Base-by-base conservation (phyloP, 2,329 filamentous ascomycete genomes). In the Botryotinia calthae region DNA sequence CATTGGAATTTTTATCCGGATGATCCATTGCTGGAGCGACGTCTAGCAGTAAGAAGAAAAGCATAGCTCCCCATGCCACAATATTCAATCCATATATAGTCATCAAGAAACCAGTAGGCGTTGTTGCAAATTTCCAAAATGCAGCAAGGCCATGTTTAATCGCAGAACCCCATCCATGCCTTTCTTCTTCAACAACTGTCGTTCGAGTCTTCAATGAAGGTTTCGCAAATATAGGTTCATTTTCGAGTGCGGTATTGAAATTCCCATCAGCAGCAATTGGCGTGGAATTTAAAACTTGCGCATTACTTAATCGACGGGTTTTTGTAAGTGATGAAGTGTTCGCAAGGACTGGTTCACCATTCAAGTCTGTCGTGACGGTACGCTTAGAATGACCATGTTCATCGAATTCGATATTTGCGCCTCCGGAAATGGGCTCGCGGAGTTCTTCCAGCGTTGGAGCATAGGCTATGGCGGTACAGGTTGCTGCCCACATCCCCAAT, bases 61-160 rank as follows among this genome's bases (percentile, higher is more conserved):
- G 86, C 93, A 97, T 97, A 70, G 91, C 93, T 64, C 93, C 93
- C 93, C 93, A 97, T 0, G 91, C 94, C 10, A 97, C 88, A 25
- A 97, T 88, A 75, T 95, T 94, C 72, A 95, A 86, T 16, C 90
- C 89, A 82, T 97, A 97, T 18, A 97, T 81, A 1, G 90, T 92
- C 67, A 95, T 88, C 71, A 93, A 83, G 80, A 95, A 93, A 3
- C 94, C 93, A 67, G 91, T 82, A 0, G 91, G 91, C 0, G 93
- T 96, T 44, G 87, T 83, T 77, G 91, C 87, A 83, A 93, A 97
- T 72, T 88, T 87, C 88, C 88, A 90, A 78, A 92, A 93, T 0
- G 88, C 86, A 37, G 85, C 82, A 14, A 89, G 78, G 1, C 86
- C 88, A 64, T 89, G 87, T 42, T 81, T 82, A 2, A 87, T 86